Conservation (phyloP, 768 basidiomycete genomes). For the Lentinula sp. region DNA sequence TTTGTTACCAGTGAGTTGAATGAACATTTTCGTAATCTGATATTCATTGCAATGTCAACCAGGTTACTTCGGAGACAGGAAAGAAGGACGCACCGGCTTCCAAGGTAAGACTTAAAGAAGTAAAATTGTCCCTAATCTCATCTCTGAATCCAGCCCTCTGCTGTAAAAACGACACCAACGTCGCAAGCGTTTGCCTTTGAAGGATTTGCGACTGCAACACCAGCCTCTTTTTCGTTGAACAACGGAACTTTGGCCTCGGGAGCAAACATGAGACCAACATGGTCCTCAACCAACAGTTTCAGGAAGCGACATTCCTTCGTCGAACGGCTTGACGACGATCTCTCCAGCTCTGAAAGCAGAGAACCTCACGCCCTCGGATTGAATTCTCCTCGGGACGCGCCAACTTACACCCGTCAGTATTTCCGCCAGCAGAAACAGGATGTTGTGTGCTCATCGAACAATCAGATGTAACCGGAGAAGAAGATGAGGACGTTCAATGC, state of each 20-base stretch:
- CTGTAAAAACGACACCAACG: neutral
- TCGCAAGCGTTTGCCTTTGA: neutral
- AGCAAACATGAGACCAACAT: slow-evolving; percentile 1
- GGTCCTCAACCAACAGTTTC: slow-evolving; percentile 3
- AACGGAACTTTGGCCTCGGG: slow-evolving; percentile 1
- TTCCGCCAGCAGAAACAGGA: neutral
- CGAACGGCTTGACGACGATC: neutral
- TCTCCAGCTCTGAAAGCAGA: neutral
- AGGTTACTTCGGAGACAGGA: neutral
- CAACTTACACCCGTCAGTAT: slow-evolving; percentile 3
- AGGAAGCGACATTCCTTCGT: slow-evolving; percentile 4
- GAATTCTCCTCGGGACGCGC: neutral
- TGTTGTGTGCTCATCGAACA: neutral
- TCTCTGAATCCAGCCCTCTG: neutral
- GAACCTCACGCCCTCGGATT: neutral
- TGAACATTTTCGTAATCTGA: neutral
- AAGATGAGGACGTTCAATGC: slow-evolving; percentile 48
- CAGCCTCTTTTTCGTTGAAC: neutral
- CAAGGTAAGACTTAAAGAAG: neutral
- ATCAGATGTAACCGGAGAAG: slow-evolving; percentile 55
- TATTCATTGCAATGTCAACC: neutral
- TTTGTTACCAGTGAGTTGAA: neutral
- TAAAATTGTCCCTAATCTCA: neutral
- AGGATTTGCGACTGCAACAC: neutral
- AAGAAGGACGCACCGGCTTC: neutral